Base-by-base conservation (phyloP, 192 early-diverging fungal species). In the Coemansia sp. region DNA sequence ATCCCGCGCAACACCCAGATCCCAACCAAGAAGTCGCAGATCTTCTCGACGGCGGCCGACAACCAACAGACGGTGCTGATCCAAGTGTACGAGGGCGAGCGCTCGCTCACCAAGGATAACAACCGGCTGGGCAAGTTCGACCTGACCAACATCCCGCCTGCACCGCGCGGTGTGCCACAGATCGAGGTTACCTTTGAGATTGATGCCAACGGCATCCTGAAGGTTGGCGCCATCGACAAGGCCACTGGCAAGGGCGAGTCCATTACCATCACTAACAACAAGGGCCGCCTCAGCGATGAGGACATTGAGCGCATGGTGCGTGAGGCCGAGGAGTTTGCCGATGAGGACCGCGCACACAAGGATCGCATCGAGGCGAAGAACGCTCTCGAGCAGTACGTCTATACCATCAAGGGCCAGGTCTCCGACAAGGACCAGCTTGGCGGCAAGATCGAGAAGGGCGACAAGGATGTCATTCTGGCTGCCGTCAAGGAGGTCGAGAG, bases 21-120 rank as follows among this genome's bases (percentile, higher is more conserved):
- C 65, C 96, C 96, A 60, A 93, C 94, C 85, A 98, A 96, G 89
- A 97, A 96, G 89, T 93, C 94, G 65, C 95, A 98, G 85, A 96
- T 97, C 79, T 97, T 97, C 91, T 95, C 94, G 59, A 97, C 96
- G 55, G 94, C 94, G 67, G 92, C 90, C 57, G 95, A 98, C 87
- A 98, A 98, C 89, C 96, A 98, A 85, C 91, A 92, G 71, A 89
- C 90, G 45, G 96, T 98, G 60, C 87, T 95, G 68, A 98, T 98
- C 82, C 95, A 96, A 85, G 94, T 98, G 63, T 98, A 87, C 74
- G 95, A 98, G 87, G 96, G 96, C 83, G 96, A 97, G 85, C 91
- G 94, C 69, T 87, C 93, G 66, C 84, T 97, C 81, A 97, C 95
- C 87, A 98, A 97, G 91, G 92, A 98, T 86, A 98, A 98, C 92